Base-by-base conservation (phyloP, 805 yeast genomes). In the Teunomyces stri region DNA sequence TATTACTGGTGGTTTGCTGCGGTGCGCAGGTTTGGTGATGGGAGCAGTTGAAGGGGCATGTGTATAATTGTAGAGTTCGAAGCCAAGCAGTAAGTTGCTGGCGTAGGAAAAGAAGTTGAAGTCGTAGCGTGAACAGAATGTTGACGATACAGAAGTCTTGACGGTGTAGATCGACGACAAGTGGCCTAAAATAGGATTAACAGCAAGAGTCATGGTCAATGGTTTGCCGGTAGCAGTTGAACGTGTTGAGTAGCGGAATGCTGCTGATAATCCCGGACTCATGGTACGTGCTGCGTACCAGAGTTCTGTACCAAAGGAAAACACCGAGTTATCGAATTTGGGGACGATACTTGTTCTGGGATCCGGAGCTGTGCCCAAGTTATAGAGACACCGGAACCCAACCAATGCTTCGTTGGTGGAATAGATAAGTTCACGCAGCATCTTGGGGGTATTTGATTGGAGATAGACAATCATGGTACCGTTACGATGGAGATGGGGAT, bases 31-130 rank as follows among this genome's bases (percentile, higher is more conserved):
- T 13, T 28, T 12, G 38, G 25, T 16, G 11, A 18, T 18, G 20
- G 20, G 4, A 18, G 4, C 20, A 4, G 20, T 18, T 3, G 20
- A 18, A 18, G 20, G 5, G n/a, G 34, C 15, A 13, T 44, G 15
- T 20, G 46, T 30, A 27, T 51, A 42, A 49, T 81, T 80, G 85
- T 92, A 89, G 18, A 91, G 63, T 57, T 91, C 97, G 56, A 88
- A 82, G 2, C 99, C 99, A 22, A 94, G 65, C 0, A 92, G 82
- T 42, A 94, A 68, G 61, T 92, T 88, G 45, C 96, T 87, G 53
- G 88, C 87, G 58, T 92, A 91, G 0, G 98, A 92, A 61, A 88
- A 92, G 45, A 89, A 69, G 60, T 94, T 94, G 65, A 94, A 92
- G 59, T 89, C 96, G 59, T 89, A 91, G 48, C 85, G 79, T 4